Evolutionary conservation across 495 filamentous ascomycete species (phyloP).

Genomic region (Annulohypoxylon stygium): DNA sequence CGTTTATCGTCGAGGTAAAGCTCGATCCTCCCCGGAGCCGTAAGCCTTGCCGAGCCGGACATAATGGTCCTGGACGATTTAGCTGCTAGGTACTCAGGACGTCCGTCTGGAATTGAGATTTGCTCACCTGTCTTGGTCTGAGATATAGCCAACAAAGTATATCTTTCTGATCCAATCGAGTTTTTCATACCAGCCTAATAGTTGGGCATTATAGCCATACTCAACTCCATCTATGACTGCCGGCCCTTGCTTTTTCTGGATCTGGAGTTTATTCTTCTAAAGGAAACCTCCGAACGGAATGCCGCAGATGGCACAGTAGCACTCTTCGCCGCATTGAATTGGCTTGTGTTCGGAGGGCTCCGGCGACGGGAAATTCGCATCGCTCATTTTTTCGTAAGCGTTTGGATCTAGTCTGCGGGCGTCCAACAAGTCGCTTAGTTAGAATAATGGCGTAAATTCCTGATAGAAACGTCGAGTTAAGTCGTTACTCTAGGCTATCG

Average conservation of each 20-base stretch:
- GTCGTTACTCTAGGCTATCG: not conserved
- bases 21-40: not conserved
- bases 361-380: not conserved
- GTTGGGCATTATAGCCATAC: constrained; percentile 4
- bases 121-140: not conserved
- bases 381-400: not conserved
- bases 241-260: not conserved
- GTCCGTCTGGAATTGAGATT: not conserved
- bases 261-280: not conserved
- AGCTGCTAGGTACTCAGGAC: not conserved
- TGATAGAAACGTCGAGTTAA: no score
- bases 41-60: not conserved
- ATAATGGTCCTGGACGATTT: constrained; percentile 9
- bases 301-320: constrained; percentile 28
- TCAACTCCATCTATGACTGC: not conserved
- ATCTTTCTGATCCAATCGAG: not conserved
- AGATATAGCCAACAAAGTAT: not conserved
- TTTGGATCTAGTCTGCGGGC: not conserved
- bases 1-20: not conserved
- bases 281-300: constrained; percentile 1
- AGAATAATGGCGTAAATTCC: not conserved
- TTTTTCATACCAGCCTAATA: not conserved
- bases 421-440: not conserved
- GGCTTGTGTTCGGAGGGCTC: not conserved
- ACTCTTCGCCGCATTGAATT: not conserved